Evolutionary conservation across 2,329 filamentous ascomycete species (phyloP), one percentile per base, ranked within the genome.

Genomic region (Fusarium luffae): DNA sequence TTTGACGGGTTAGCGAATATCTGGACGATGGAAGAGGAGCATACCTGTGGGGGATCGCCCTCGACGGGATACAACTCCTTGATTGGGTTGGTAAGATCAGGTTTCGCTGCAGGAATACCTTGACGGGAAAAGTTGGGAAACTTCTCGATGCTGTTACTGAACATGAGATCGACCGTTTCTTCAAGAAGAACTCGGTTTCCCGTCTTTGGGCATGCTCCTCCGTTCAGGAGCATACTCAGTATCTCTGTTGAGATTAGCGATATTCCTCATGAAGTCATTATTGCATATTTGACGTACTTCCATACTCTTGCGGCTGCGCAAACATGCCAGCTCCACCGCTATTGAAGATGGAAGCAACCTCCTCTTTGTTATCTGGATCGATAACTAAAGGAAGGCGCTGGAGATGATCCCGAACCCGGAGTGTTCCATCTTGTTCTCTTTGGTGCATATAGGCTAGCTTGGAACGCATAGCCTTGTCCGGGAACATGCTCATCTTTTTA

Each of bases 281-380:
- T 28, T 16, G 11, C 4, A 16, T 7, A 2, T 27, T 3, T 2
- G 7, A 78, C 83, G 73, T 78, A 87, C 88, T 84, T 59, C 82
- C 82, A 70, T 90, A 92, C 47, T 92, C 89, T 11, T 82, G 81
- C 0, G 89, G 88, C 63, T 82, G 84, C 0, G 87, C 85, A 72
- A 87, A 92, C 49, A 86, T 80, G 4, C 90, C 90, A 5, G 83
- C 89, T 7, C 90, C 90, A 7, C 87, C 90, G 44, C 84, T 86
- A 74, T 90, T 84, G 75, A 90, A 85, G 13, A 86, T 60, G 1
- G 64, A 49, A 6, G 79, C 77, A 50, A 80, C 79, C 47, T 88
- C 82, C 9, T 83, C 78, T 13, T 82, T 75, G 7, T 73, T 48
- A 44, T 74, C 48, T 78, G 81, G n/a, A 21, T 74, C 54, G 12